A percentile compares a stretch with the other conserved stretches of the same genome.
Conservation (phyloP, 306 rosid species). For the Gillenia trifoliata region DNA sequence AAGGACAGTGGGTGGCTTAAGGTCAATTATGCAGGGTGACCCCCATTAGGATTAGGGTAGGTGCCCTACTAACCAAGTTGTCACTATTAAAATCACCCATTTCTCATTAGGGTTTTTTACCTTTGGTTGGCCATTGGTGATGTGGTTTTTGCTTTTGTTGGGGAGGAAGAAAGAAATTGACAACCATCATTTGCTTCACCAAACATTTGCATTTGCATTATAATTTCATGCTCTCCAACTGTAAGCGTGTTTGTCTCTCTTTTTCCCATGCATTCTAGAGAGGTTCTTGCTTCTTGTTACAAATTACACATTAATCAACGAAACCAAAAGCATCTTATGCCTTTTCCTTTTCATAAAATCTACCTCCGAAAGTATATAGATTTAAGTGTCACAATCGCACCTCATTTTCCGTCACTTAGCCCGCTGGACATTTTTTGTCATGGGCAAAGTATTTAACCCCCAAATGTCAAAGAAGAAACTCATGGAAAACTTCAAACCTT, state of each 20-base stretch:
- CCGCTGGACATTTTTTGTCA: neutral
- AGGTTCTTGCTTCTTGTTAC: neutral
- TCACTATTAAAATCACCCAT: conserved; percentile 19
- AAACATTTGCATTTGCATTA: conserved; percentile 25
- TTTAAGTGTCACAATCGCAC: conserved; percentile 10
- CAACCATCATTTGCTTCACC: conserved; percentile 36
- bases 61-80: conserved; percentile 16
- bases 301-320: neutral
- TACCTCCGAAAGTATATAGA: neutral
- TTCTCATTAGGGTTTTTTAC: neutral
- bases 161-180: conserved; percentile 20
- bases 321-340: neutral
- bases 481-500: neutral
- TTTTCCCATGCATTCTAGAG: neutral
- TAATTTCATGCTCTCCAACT: conserved; percentile 36
- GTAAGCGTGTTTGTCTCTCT: conserved; percentile 28
- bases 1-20: conserved; percentile 12
- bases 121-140: conserved; percentile 18
- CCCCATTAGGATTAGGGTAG: conserved; percentile 12
- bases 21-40: conserved; percentile 15
- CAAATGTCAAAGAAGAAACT: conserved; percentile 12
- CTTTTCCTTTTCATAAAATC: conserved; percentile 1
- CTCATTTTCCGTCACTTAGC: conserved; percentile 1
- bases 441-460: neutral
- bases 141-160: conserved; percentile 18